phyloP scores from a whole-genome alignment of 805 yeast genomes.

The Saturnispora ahearnii region DNA sequence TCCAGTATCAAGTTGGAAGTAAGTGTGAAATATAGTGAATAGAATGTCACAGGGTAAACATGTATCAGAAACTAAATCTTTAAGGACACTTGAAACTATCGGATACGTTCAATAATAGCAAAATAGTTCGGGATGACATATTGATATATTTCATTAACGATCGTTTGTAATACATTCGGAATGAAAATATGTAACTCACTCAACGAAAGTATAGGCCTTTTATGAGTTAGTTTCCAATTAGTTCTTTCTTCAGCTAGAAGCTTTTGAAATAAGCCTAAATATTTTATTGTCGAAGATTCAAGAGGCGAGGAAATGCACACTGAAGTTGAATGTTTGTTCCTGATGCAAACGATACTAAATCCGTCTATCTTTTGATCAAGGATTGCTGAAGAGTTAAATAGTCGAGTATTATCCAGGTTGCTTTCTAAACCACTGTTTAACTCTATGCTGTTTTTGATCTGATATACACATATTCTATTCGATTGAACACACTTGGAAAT shows the following conservation, averaged over 20 bases:
- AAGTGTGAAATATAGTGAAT: constrained; percentile 3
- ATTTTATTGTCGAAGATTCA: background rate
- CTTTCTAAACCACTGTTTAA: background rate
- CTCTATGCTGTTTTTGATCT: background rate
- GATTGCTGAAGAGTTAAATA: background rate
- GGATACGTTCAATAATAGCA: constrained; percentile 13
- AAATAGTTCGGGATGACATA: constrained; percentile 6
- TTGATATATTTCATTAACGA: constrained; percentile 1
- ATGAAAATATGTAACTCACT: constrained; percentile 4
- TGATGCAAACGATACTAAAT: background rate
- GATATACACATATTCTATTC: background rate
- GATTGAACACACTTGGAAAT: constrained; percentile 10
- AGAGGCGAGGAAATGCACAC: background rate
- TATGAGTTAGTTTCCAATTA: background rate
- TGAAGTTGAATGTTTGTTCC: background rate
- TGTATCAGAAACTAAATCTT: constrained; percentile 7
- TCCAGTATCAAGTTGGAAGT: background rate
- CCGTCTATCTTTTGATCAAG: background rate
- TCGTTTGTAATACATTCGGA: background rate
- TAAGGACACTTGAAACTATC: constrained; percentile 11
- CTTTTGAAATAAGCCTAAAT: background rate
- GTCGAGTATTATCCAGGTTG: background rate
- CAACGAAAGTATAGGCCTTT: background rate
- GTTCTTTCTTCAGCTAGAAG: background rate
- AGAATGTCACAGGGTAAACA: constrained; percentile 9